Evolutionary conservation across 148 eudicot genomes (phyloP).

Genomic region (Selenicereus undatus): DNA sequence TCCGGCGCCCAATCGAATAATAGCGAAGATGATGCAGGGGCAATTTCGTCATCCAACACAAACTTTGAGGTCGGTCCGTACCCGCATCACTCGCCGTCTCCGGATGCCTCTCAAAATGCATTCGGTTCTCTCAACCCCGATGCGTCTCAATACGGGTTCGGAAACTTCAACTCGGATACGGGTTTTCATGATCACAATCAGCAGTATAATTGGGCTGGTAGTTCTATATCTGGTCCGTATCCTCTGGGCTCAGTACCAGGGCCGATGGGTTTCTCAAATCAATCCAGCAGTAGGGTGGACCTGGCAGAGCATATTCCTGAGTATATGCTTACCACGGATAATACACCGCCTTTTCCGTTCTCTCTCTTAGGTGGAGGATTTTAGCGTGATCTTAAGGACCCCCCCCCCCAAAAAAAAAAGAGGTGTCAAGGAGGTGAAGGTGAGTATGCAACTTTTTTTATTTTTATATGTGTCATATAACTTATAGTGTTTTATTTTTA

Average conservation of each 20-base stretch:
- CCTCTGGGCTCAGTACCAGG: not conserved
- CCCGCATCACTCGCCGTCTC: not conserved
- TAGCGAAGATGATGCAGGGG: slow-evolving; percentile 22
- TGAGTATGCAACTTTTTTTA: too few species aligned
- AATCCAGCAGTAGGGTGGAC: not conserved
- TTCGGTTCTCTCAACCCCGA: slow-evolving; percentile 1
- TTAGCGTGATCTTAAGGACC: slow-evolving; percentile 24
- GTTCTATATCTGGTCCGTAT: not conserved
- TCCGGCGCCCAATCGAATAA: slow-evolving; percentile 17
- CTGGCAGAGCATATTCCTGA: slow-evolving; percentile 8
- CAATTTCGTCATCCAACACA: not conserved
- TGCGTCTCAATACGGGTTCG: slow-evolving; percentile 10
- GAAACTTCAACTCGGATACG: not conserved
- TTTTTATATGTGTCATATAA: not conserved
- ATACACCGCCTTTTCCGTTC: slow-evolving; percentile 64
- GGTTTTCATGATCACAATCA: not conserved
- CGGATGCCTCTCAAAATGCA: not conserved
- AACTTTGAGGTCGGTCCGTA: slow-evolving; percentile 13
- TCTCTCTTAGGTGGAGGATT: slow-evolving; percentile 68
- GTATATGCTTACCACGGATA: slow-evolving; percentile 4
- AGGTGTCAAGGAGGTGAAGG: too few species aligned
- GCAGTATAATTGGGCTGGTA: slow-evolving; percentile 16
- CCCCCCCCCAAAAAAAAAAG: too few species aligned
- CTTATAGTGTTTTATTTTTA: not conserved
- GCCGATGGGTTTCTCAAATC: not conserved